phyloP scores from a whole-genome alignment of 352 stramenopile genomes.

The Globisporangium canariense region DNA sequence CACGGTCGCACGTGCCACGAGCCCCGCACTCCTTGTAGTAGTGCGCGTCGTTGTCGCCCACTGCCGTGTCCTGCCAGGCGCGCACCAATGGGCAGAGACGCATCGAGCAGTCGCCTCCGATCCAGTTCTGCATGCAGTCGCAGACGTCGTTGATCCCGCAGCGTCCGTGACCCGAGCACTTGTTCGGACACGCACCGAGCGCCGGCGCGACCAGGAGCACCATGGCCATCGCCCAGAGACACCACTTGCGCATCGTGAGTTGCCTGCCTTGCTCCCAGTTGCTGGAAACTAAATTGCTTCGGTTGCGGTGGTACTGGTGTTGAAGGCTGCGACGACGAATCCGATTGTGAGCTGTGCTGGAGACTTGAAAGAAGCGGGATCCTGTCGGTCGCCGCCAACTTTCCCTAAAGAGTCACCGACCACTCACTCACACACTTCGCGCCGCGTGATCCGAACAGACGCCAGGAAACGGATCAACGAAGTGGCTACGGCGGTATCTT shows the following conservation, averaged over 20 bases:
- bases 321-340: constrained; percentile 7
- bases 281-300: not conserved
- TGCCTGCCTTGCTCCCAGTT: not conserved
- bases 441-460: not conserved
- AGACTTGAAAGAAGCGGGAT: not conserved
- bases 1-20: constrained; percentile 69
- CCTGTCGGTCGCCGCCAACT: not conserved
- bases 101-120: constrained; percentile 38
- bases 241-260: constrained; percentile 28
- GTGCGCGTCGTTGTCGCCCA: constrained; percentile 51
- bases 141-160: constrained; percentile 79
- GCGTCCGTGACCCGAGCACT: constrained; percentile 84
- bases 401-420: constrained; percentile 8
- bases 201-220: constrained; percentile 22
- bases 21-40: constrained; percentile 68
- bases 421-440: not conserved
- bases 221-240: constrained; percentile 28
- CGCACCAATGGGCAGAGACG: constrained; percentile 39
- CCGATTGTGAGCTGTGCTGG: constrained; percentile 14
- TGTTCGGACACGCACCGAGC: constrained; percentile 60
- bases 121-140: constrained; percentile 83
- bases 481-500: not conserved
- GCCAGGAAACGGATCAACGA: not conserved
- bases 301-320: not conserved
- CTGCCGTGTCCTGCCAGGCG: constrained; percentile 48